These are phyloP conservation scores for Polychaeton citri DNA, from an alignment of 2,329 filamentous ascomycete genomes.

Conservation along the genomic window DNA sequence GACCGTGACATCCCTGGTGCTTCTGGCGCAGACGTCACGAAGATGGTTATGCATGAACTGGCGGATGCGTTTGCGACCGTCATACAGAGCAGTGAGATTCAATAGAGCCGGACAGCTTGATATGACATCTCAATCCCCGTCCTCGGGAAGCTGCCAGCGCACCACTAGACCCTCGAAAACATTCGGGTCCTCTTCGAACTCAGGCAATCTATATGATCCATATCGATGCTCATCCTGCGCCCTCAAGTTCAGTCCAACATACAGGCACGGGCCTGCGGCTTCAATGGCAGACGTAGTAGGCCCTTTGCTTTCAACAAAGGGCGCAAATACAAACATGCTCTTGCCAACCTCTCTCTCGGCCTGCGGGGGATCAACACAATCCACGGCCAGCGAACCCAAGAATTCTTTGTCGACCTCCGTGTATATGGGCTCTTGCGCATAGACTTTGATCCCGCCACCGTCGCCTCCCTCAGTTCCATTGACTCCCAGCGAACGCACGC, in stretches of 20 bases:
- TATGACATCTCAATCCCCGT: neutral
- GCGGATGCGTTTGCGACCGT: constrained; percentile 51
- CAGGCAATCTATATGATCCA: constrained; percentile 9
- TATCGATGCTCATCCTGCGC: constrained; percentile 5
- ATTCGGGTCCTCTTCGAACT: constrained; percentile 16
- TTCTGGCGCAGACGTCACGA: constrained; percentile 40
- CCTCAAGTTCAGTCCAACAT: constrained; percentile 2
- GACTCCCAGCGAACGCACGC: constrained; percentile 4
- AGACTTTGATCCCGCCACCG: constrained; percentile 5
- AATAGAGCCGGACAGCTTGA: constrained; percentile 12
- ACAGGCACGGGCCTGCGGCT: neutral
- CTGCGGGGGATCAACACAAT: constrained; percentile 6
- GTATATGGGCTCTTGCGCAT: constrained; percentile 18
- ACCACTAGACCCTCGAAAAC: constrained; percentile 15
- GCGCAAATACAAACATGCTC: neutral
- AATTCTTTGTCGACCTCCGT: constrained; percentile 16
- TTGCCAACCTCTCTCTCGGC: constrained; percentile 1
- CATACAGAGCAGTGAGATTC: constrained; percentile 37
- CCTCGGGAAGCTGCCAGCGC: constrained; percentile 8
- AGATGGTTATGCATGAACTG: constrained; percentile 44
- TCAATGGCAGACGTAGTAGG: neutral
- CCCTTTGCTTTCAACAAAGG: constrained; percentile 1
- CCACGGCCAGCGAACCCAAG: constrained; percentile 9
- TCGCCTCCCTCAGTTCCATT: constrained; percentile 1
- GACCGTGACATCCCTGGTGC: constrained; percentile 54